phyloP scores from a whole-genome alignment of 2,329 filamentous ascomycete genomes.

The Ascosphaera apis region DNA sequence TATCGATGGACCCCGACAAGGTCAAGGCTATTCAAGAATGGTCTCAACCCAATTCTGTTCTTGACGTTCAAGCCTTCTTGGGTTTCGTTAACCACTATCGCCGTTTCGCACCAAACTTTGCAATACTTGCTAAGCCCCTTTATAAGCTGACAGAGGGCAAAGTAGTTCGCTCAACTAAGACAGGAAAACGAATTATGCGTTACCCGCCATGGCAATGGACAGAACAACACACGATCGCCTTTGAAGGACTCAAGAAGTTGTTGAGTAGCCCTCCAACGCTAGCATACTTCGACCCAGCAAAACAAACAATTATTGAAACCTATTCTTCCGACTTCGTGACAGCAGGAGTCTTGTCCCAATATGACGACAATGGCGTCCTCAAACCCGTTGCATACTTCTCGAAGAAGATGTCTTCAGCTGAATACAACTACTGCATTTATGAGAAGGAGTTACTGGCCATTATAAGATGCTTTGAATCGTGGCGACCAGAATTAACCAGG shows the following conservation, averaged over 20 bases:
- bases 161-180: too few relatives aligned
- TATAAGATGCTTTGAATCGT: slow-evolving; percentile 8
- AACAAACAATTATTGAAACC: background rate
- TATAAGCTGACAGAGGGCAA: background rate
- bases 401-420: background rate
- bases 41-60: slow-evolving; percentile 2
- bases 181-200: background rate
- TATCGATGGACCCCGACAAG: slow-evolving; percentile 7
- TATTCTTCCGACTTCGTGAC: background rate
- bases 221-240: background rate
- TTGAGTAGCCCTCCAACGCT: background rate
- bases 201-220: too few relatives aligned
- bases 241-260: slow-evolving; percentile 1
- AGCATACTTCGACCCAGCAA: background rate
- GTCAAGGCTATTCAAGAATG: slow-evolving; percentile 6
- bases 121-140: slow-evolving; percentile 1
- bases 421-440: slow-evolving; percentile 6
- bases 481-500: slow-evolving; percentile 8
- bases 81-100: slow-evolving; percentile 10
- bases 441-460: slow-evolving; percentile 8
- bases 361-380: background rate
- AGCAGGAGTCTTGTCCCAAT: background rate
- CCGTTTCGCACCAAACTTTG: slow-evolving; percentile 9
- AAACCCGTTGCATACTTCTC: background rate
- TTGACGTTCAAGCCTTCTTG: slow-evolving; percentile 8